Conservation (phyloP, 1,139 yeast species). For the Kodamaea suecica region DNA sequence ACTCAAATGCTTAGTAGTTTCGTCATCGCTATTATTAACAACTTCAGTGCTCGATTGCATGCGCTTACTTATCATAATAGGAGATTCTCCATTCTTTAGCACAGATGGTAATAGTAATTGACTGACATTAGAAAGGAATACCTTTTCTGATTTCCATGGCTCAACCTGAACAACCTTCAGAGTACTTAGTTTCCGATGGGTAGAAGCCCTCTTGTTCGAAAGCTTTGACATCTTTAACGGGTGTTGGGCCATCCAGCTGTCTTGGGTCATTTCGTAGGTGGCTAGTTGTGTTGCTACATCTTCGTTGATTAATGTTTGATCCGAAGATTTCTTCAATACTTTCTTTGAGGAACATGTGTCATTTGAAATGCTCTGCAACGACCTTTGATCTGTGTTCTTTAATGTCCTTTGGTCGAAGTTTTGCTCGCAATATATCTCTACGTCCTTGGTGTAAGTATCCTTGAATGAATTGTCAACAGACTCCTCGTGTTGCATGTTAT, state of each 20-base stretch:
- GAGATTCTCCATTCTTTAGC: slow-evolving; percentile 33
- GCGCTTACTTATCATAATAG: slow-evolving; percentile 28
- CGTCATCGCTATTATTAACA: slow-evolving; percentile 7
- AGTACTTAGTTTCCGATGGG: neutral
- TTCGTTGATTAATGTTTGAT: slow-evolving; percentile 7
- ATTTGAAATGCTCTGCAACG: too few species aligned
- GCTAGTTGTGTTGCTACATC: slow-evolving; percentile 27
- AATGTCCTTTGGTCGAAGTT: too few species aligned
- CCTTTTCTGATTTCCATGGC: slow-evolving; percentile 19
- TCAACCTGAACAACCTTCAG: neutral
- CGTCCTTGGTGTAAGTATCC: slow-evolving; percentile 1
- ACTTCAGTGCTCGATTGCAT: neutral
- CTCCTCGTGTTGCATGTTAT: too few species aligned
- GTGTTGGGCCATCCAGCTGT: neutral
- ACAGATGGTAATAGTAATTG: slow-evolving; percentile 38
- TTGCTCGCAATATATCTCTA: neutral
- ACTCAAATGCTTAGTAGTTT: slow-evolving; percentile 7
- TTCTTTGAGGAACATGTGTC: too few species aligned
- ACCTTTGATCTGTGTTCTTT: too few species aligned
- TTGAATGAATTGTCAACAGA: neutral
- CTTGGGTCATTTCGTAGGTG: slow-evolving; percentile 4
- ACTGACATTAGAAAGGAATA: slow-evolving; percentile 30
- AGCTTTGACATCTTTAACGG: neutral
- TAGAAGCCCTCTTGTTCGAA: too few species aligned
- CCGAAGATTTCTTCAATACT: slow-evolving; percentile 8